Conservation (phyloP, 371 early-diverging fungal genomes). For the Syncephalastrum racemosum region DNA sequence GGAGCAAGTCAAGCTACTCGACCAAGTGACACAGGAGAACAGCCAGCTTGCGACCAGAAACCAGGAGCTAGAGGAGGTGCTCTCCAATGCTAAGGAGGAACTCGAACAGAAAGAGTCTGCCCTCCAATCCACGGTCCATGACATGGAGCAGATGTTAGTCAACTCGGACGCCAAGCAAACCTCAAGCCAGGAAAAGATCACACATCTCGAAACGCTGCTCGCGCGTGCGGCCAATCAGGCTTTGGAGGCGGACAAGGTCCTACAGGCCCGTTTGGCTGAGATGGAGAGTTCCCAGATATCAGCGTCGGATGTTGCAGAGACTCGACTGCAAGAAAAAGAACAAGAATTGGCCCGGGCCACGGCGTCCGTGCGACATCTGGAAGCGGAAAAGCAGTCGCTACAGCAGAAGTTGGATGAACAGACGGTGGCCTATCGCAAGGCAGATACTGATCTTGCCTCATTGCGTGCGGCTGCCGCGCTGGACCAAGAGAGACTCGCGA, state of each 20-base stretch:
- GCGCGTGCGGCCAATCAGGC: not conserved
- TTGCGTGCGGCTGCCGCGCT: not conserved
- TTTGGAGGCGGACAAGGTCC: too few relatives aligned
- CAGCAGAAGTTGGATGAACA: constrained; percentile 1
- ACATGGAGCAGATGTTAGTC: too few relatives aligned
- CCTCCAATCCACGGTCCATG: too few relatives aligned
- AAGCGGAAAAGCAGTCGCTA: not conserved
- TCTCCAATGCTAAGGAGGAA: not conserved
- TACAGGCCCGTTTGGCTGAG: too few relatives aligned
- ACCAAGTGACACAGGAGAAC: constrained; percentile 17
- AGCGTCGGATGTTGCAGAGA: too few relatives aligned
- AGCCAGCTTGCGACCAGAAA: constrained; percentile 8
- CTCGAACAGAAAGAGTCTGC: not conserved
- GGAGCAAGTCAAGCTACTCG: constrained; percentile 13
- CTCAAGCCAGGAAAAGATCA: constrained; percentile 3
- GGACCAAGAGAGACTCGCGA: not conserved
- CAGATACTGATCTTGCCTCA: too few relatives aligned
- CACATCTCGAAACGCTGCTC: not conserved
- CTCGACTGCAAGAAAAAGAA: too few relatives aligned
- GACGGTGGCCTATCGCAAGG: not conserved
- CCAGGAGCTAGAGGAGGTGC: constrained; percentile 6
- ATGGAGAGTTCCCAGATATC: too few relatives aligned
- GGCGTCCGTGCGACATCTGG: not conserved
- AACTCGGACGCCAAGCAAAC: too few relatives aligned
- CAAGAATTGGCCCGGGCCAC: not conserved